Percentiles rank a stretch among this genome's conserved stretches.
Evolutionary conservation across 306 rosid species (phyloP).

Genomic region (Citrullus mucosospermus): DNA sequence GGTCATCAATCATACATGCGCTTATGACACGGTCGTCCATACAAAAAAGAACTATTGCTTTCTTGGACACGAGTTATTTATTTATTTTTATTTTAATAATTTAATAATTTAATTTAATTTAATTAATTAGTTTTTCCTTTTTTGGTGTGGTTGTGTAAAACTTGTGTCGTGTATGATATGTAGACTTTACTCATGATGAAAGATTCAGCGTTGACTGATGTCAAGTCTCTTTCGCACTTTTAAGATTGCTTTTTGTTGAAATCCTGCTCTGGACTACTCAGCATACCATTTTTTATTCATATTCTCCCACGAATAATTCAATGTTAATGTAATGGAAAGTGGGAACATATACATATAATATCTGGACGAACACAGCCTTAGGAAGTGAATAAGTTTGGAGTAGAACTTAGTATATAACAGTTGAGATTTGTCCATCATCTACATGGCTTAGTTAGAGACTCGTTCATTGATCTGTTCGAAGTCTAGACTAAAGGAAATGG

Average conservation of each 20-base stretch:
- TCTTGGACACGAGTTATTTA: too few species aligned
- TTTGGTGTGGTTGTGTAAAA: too few species aligned
- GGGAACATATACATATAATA: not conserved
- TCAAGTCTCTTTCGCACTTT: not conserved
- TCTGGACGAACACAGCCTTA: not conserved
- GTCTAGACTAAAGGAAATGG: not conserved
- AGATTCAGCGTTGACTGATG: not conserved
- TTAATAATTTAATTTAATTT: too few species aligned
- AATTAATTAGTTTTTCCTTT: too few species aligned
- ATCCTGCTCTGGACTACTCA: not conserved
- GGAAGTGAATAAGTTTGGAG: not conserved
- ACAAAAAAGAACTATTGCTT: too few species aligned
- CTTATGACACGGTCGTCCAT: too few species aligned
- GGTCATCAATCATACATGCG: too few species aligned
- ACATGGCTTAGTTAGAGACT: not conserved
- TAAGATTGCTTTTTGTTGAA: not conserved
- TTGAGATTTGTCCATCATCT: not conserved
- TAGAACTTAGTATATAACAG: not conserved
- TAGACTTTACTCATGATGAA: not conserved
- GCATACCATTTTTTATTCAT: not conserved
- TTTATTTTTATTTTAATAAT: too few species aligned
- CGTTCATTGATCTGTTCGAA: not conserved
- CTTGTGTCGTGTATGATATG: not conserved
- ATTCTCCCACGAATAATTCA: not conserved
- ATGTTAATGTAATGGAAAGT: too few species aligned